Evolutionary conservation across 163 green algal genomes (phyloP), one percentile per base, ranked within the genome.

Genomic region (Trebouxia gelatinosa): DNA sequence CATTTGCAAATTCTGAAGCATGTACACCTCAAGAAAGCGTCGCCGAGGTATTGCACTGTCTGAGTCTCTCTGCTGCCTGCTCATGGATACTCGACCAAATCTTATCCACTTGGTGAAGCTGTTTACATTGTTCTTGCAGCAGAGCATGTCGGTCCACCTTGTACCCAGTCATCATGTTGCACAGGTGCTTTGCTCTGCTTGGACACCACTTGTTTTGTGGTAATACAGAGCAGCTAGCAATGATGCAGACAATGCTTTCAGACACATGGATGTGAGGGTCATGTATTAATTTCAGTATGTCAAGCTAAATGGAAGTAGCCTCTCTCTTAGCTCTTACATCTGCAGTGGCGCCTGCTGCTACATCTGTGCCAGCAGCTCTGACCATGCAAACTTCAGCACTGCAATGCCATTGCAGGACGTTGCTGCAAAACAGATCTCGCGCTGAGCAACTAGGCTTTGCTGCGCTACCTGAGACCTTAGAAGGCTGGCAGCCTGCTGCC

Each of bases 1-100:
- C 64, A 72, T 51, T 31, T 72, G 35, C 35, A 51, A n/a, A 72
- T 72, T 13, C 37, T 72, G 37, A 72, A 72, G 64, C 64, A 54
- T 72, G 64, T 72, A 23, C 37, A 72, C 34, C 6, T 72, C 2
- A 72, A 72, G 64, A 35, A 35, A 34, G 64, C 64, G 13, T 72
- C 64, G 6, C 64, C 64, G 21, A 72, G 35, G 64, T 72, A 23
- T 54, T 54, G 43, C 43, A 54, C 43, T 23, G 9, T 13, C 9
- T 23, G 43, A 9, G 43, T 54, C 43, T 13, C 13, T 54, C 43
- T 54, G n/a, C n/a, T n/a, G n/a, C n/a, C n/a, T n/a, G n/a, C n/a
- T n/a, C n/a, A n/a, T n/a, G n/a, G n/a, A n/a, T n/a, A n/a, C n/a
- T n/a, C n/a, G n/a, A n/a, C n/a, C n/a, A n/a, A n/a, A n/a, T n/a